phyloP scores from a whole-genome alignment of 768 basidiomycete species.

The Suillus americanus region DNA sequence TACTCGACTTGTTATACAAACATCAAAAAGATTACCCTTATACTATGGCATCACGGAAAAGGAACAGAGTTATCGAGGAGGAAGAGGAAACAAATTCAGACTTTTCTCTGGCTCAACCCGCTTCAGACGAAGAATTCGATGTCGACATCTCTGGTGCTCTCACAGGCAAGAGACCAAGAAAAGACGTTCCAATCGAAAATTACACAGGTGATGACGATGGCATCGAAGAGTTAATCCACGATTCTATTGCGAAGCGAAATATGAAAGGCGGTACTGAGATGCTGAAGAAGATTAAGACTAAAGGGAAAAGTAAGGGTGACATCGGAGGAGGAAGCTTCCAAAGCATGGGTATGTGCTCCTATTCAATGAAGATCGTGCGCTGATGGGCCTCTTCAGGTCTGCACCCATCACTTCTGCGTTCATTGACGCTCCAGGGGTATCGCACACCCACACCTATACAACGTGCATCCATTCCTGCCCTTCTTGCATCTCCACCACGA shows the following conservation, averaged over 20 bases:
- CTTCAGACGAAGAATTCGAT: conserved; percentile 49
- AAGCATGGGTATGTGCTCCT: conserved; percentile 74
- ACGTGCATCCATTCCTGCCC: conserved; percentile 80
- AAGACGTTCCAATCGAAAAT: conserved; percentile 5
- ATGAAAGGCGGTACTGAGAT: conserved; percentile 73
- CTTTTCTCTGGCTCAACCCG: conserved; percentile 12
- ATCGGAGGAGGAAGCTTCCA: conserved; percentile 95
- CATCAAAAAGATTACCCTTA: not conserved
- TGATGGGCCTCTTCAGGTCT: conserved; percentile 51
- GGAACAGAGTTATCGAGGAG: conserved; percentile 25
- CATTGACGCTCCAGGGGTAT: conserved; percentile 89
- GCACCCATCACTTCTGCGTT: conserved; percentile 78
- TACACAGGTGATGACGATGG: conserved; percentile 44
- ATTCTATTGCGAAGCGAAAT: conserved; percentile 70
- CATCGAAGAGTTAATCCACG: conserved; percentile 62
- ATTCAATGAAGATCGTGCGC: not conserved
- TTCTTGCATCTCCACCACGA: conserved; percentile 80
- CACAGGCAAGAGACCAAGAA: conserved; percentile 43
- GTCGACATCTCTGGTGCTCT: conserved; percentile 68
- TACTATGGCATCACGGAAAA: conserved; percentile 26
- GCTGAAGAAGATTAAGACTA: conserved; percentile 76
- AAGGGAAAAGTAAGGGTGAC: conserved; percentile 71
- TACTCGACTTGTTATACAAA: not conserved
- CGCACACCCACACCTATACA: conserved; percentile 97
- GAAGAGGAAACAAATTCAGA: conserved; percentile 13